Evolutionary conservation across 2,329 filamentous ascomycete species (phyloP).

Genomic region (Hypoxylon sp.): DNA sequence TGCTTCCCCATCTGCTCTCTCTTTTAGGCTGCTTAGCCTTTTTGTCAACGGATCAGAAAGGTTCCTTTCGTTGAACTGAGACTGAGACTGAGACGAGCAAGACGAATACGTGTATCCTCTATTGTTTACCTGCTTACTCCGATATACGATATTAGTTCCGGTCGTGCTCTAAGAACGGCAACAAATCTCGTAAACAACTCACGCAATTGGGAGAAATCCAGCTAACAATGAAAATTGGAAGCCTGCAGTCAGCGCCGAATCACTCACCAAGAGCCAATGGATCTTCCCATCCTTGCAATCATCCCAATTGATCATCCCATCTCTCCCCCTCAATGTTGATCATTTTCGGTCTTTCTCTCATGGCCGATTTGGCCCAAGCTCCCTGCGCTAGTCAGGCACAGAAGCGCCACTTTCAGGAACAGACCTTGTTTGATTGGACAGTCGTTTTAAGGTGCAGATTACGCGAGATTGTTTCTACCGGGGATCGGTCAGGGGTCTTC

Average conservation of each 20-base stretch:
- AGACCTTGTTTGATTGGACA: slow-evolving; percentile 38
- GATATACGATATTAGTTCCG: slow-evolving; percentile 3
- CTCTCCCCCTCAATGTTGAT: slow-evolving; percentile 33
- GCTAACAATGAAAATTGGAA: slow-evolving; percentile 15
- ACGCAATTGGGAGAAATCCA: slow-evolving; percentile 21
- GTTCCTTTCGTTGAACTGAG: neutral
- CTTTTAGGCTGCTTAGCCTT: slow-evolving; percentile 25
- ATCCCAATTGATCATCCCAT: slow-evolving; percentile 24
- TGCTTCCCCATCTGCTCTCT: slow-evolving; percentile 8
- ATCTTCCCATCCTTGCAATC: slow-evolving; percentile 33
- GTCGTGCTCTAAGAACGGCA: slow-evolving; percentile 9
- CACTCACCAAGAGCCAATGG: slow-evolving; percentile 19
- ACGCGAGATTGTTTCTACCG: slow-evolving; percentile 44
- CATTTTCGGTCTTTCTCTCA: slow-evolving; percentile 39
- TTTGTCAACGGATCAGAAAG: neutral
- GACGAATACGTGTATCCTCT: neutral
- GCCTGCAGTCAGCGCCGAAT: slow-evolving; percentile 30
- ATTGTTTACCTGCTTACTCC: slow-evolving; percentile 7
- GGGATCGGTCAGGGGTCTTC: slow-evolving; percentile 33
- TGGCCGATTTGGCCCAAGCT: slow-evolving; percentile 37
- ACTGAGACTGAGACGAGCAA: neutral
- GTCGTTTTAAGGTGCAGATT: slow-evolving; percentile 35
- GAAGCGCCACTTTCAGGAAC: slow-evolving; percentile 44
- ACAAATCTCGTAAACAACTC: slow-evolving; percentile 22
- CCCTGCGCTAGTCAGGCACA: slow-evolving; percentile 46